Conservation (phyloP, 768 basidiomycete genomes). For the Tylopilus vinaceipallidus region DNA sequence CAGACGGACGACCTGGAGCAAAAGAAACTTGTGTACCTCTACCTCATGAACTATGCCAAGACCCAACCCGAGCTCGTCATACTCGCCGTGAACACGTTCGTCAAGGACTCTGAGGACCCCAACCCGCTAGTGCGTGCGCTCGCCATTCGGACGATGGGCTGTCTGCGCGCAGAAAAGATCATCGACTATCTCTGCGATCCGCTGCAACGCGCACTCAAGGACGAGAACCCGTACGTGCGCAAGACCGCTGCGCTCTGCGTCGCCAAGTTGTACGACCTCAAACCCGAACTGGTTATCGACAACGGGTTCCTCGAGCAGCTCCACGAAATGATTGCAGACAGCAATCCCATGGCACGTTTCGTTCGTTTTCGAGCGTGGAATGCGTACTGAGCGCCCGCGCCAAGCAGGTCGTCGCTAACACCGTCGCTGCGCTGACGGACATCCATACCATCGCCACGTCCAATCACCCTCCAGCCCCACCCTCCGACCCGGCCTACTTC, state of each 20-base stretch:
- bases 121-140: conserved; percentile 96
- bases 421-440: conserved; percentile 88
- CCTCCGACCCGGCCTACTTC: conserved; percentile 69
- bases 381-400: background rate
- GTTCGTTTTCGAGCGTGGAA: background rate
- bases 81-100: conserved; percentile 97
- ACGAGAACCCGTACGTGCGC: conserved; percentile 97
- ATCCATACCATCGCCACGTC: conserved; percentile 76
- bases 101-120: conserved; percentile 94
- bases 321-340: conserved; percentile 91
- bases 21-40: conserved; percentile 99
- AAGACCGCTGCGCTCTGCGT: conserved; percentile 98
- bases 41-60: conserved; percentile 99
- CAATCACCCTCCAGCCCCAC: conserved; percentile 45
- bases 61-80: conserved; percentile 99
- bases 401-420: conserved; percentile 97
- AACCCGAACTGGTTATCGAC: conserved; percentile 91
- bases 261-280: conserved; percentile 96
- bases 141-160: conserved; percentile 97
- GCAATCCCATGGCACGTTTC: conserved; percentile 89
- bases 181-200: conserved; percentile 98
- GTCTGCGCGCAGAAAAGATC: conserved; percentile 96
- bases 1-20: conserved; percentile 99
- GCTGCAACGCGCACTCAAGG: conserved; percentile 83
- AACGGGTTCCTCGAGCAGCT: conserved; percentile 90